These are phyloP conservation scores for Parietichytrium sp. DNA, from an alignment of 108 stramenopile species.

Conservation along the genomic window DNA sequence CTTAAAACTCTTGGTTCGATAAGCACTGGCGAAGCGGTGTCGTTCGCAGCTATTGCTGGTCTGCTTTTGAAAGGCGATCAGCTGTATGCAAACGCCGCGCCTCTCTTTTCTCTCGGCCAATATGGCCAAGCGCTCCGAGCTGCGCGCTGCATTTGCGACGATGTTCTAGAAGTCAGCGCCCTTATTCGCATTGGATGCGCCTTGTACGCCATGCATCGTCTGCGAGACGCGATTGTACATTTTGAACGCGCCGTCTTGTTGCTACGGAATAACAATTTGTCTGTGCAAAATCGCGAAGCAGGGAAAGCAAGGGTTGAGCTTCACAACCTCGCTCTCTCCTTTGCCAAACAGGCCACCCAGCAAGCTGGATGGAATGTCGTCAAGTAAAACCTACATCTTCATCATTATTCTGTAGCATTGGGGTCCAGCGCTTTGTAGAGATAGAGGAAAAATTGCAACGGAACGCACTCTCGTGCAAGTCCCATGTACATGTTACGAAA, in stretches of 20 bases:
- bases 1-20: neutral
- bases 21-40: neutral
- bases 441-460: no score
- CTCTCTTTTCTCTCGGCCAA: no score
- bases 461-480: no score
- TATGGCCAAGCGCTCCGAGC: neutral
- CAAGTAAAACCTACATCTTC: no score
- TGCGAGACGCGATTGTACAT: constrained; percentile 15
- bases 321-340: constrained; percentile 13
- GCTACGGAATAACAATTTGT: neutral
- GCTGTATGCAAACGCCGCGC: neutral
- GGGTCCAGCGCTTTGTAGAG: no score
- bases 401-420: no score
- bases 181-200: neutral
- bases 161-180: constrained; percentile 1
- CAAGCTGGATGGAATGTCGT: neutral
- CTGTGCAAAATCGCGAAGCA: neutral
- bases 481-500: no score
- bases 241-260: constrained; percentile 5
- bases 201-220: constrained; percentile 8
- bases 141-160: neutral
- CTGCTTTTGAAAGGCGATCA: neutral
- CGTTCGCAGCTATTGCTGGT: neutral
- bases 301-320: neutral
- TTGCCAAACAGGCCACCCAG: constrained; percentile 14